A percentile compares a stretch with the other conserved stretches of the same genome.
Conservation (phyloP, 257 asterid species). For the Solanum chaucha region DNA sequence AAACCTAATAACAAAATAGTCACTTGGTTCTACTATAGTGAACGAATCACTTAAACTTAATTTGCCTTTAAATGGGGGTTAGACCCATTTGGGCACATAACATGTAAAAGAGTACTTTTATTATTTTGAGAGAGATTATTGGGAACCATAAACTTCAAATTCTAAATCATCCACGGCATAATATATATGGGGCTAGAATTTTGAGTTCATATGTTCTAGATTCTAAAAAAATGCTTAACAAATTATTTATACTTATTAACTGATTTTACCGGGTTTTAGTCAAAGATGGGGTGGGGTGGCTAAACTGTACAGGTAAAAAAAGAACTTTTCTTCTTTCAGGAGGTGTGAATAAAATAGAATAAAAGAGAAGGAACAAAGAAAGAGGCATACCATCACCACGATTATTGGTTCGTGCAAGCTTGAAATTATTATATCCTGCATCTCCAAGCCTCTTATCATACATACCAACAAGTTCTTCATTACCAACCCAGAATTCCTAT, state of each 20-base stretch:
- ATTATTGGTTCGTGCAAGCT: constrained; percentile 90
- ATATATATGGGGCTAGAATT: background rate
- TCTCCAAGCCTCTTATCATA: constrained; percentile 90
- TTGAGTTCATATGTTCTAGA: background rate
- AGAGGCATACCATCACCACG: constrained; percentile 89
- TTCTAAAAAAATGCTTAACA: background rate
- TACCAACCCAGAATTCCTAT: constrained; percentile 97
- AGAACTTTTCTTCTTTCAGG: background rate
- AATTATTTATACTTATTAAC: background rate
- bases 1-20: background rate
- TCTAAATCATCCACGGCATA: background rate
- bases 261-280: background rate
- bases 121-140: background rate
- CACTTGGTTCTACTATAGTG: background rate
- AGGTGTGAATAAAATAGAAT: background rate
- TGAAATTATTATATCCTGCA: constrained; percentile 80
- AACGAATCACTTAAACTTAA: background rate
- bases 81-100: background rate
- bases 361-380: background rate
- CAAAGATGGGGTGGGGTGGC: background rate
- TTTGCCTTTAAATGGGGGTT: background rate
- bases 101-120: background rate
- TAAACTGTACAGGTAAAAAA: background rate
- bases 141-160: background rate
- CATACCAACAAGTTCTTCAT: constrained; percentile 78